Percentiles rank a stretch among this genome's conserved stretches.
Evolutionary conservation across 768 basidiomycete species (phyloP).

Genomic region (Russula ochroleuca): DNA sequence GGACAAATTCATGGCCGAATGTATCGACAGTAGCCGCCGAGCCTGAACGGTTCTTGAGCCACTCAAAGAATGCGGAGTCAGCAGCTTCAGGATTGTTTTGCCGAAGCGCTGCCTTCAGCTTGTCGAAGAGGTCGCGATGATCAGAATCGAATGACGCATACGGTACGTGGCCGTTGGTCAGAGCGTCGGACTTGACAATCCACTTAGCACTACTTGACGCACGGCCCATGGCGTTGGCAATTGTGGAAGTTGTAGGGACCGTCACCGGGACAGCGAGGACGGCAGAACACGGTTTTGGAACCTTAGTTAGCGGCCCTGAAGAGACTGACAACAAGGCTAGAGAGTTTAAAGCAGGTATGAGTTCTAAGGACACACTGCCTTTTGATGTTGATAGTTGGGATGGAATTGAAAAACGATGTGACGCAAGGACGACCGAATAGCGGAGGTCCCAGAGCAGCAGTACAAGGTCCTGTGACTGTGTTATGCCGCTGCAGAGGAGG

Average conservation of each 20-base stretch:
- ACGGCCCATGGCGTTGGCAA: slow-evolving; percentile 60
- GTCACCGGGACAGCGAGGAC: slow-evolving; percentile 57
- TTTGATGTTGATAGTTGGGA: slow-evolving; percentile 37
- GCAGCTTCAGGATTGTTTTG: slow-evolving; percentile 48
- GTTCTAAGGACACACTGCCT: slow-evolving; percentile 33
- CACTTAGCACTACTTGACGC: slow-evolving; percentile 44
- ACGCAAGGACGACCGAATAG: slow-evolving; percentile 59
- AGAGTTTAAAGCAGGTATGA: slow-evolving; percentile 38
- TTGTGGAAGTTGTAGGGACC: slow-evolving; percentile 52
- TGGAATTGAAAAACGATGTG: slow-evolving; percentile 49
- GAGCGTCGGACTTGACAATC: slow-evolving; percentile 35
- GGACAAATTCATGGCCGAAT: slow-evolving; percentile 53
- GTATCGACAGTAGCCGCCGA: not conserved
- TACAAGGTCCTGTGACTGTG: slow-evolving; percentile 42
- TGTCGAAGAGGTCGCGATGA: slow-evolving; percentile 36
- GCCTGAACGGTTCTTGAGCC: slow-evolving; percentile 39
- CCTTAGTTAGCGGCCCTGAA: slow-evolving; percentile 30
- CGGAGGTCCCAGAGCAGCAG: slow-evolving; percentile 67
- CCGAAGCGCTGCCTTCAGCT: slow-evolving; percentile 41
- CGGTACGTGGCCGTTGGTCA: slow-evolving; percentile 10
- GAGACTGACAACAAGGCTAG: slow-evolving; percentile 54
- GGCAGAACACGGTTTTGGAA: slow-evolving; percentile 40
- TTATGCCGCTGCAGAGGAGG: slow-evolving; percentile 46
- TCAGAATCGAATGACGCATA: slow-evolving; percentile 27
- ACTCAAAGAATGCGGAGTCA: slow-evolving; percentile 57